A percentile compares a stretch with the other conserved stretches of the same genome.
These are phyloP conservation scores for Pichia sp. DNA, from an alignment of 1,139 yeast species.

Conservation along the genomic window DNA sequence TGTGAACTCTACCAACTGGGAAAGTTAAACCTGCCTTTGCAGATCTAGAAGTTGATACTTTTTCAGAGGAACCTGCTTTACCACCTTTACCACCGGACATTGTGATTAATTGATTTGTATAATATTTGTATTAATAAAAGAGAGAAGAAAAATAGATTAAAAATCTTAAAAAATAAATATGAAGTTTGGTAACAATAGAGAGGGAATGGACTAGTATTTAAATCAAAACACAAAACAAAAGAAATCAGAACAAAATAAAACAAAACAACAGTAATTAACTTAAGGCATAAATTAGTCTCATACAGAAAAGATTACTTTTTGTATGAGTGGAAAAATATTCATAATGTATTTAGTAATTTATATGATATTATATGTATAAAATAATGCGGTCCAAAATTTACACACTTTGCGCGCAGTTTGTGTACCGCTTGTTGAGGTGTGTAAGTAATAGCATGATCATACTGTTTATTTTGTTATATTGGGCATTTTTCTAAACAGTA, in stretches of 20 bases:
- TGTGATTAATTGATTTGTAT: conserved; percentile 26
- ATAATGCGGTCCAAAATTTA: background rate
- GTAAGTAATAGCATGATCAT: no score
- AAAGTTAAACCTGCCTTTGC: conserved; percentile 97
- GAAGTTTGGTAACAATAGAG: background rate
- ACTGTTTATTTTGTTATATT: no score
- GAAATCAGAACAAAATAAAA: no score
- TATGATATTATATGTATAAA: background rate
- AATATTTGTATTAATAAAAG: conserved; percentile 6
- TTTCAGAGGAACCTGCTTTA: conserved; percentile 88
- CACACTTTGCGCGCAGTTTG: background rate
- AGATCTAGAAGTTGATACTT: conserved; percentile 96
- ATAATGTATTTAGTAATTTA: no score
- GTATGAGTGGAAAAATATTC: background rate
- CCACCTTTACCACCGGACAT: conserved; percentile 99
- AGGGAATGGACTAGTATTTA: background rate
- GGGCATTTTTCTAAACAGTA: no score
- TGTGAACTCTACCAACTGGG: conserved; percentile 99
- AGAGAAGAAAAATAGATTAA: background rate
- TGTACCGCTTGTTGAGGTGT: background rate
- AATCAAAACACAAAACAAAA: background rate
- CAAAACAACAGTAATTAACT: no score
- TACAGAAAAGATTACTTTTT: background rate
- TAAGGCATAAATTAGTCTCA: background rate
- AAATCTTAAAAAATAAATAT: background rate